Evolutionary conservation across 805 yeast species (phyloP), one percentile per base, ranked within the genome.

Genomic region (Candida fluviatilis): DNA sequence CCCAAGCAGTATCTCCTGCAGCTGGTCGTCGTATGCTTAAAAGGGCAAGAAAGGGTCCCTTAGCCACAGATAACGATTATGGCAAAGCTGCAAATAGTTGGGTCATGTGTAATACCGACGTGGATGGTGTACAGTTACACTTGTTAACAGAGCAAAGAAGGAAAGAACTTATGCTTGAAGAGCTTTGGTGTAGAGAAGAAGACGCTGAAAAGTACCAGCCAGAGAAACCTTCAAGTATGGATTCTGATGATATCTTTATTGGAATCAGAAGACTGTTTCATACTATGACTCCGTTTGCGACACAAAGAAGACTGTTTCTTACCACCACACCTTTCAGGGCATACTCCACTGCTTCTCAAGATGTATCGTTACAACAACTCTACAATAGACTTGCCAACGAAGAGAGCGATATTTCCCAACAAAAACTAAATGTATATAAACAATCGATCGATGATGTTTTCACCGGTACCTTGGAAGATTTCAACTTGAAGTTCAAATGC

Each of bases 31-130:
- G 73, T 30, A 52, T 66, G 49, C 46, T 78, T 17, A 70, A 77
- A 33, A 66, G 78, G 45, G 80, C 82, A 27, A 65, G 77, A 38
- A 76, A 76, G 50, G 73, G 73, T 12, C 68, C 71, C 4, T 66
- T 72, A 36, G 71, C 80, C 0, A 68, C 71, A 1, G 76, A 76
- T 47, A 73, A 73, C 41, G 78, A 74, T 39, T 80, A 75, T 49
- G 84, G 85, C 12, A 61, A 64, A 10, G 48, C 67, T 4, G 69
- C 80, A 4, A 88, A 87, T 49, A 75, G 85, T 18, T 90, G 98
- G 98, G 78, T 86, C 16, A 78, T 86, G 75, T 66, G 89, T 34
- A 88, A 87, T 49, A 74, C 87, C 35, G 66, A 71, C 18, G 60
- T 75, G 2, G 83, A 81, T 43, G 77, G 78, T 27, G 73, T 88